A percentile compares a stretch with the other conserved stretches of the same genome.
phyloP scores from a whole-genome alignment of 129 eudicot genomes.

The Artemisia tridentata region DNA sequence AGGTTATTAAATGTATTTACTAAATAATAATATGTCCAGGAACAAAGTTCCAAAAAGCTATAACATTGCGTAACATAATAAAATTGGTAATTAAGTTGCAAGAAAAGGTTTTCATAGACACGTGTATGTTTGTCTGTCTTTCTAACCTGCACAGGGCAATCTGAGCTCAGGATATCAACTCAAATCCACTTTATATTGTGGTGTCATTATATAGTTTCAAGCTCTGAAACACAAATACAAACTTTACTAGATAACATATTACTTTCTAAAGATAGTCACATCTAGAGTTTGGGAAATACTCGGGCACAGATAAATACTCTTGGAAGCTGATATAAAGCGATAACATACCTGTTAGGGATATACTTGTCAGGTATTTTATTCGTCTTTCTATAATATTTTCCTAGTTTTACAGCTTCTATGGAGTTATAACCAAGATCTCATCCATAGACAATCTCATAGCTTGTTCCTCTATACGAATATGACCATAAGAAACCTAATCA shows the following conservation, averaged over 20 bases:
- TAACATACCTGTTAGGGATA: background rate
- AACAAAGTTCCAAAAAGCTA: slow-evolving; percentile 3
- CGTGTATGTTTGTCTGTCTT: too few species aligned
- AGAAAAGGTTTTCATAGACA: too few species aligned
- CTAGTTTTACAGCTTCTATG: background rate
- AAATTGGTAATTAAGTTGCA: background rate
- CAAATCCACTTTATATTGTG: background rate
- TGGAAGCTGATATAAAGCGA: background rate
- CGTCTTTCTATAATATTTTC: background rate
- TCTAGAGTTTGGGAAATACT: slow-evolving; percentile 5
- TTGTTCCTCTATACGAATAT: background rate
- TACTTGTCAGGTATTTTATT: background rate
- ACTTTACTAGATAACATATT: background rate
- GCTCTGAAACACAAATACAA: slow-evolving; percentile 10
- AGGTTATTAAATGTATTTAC: slow-evolving; percentile 20
- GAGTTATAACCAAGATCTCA: background rate
- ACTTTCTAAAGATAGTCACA: background rate
- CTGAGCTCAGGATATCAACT: background rate
- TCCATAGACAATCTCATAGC: background rate
- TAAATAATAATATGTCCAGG: background rate
- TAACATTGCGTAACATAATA: background rate
- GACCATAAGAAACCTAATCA: slow-evolving; percentile 1
- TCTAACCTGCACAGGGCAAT: background rate
- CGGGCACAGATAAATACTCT: background rate
- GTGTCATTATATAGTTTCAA: slow-evolving; percentile 4